phyloP scores from a whole-genome alignment of 2,329 filamentous ascomycete species.

The Hirsutella thompsonii region DNA sequence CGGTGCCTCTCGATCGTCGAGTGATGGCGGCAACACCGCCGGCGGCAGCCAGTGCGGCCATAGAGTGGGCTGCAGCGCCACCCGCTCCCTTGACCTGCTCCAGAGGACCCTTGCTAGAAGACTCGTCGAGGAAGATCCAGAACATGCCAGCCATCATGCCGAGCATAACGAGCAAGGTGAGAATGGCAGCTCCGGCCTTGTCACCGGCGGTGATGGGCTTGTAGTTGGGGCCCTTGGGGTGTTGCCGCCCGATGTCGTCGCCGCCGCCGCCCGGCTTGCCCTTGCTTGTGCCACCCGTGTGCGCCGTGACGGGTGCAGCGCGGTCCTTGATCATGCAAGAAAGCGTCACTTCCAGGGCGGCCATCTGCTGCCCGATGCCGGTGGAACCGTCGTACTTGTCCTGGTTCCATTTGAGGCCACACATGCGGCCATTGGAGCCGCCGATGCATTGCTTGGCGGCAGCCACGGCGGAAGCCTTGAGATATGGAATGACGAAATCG shows the following conservation, averaged over 20 bases:
- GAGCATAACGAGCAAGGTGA: slow-evolving; percentile 44
- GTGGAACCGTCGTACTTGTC: slow-evolving; percentile 43
- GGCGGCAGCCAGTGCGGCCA: slow-evolving; percentile 10
- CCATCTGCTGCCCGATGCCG: slow-evolving; percentile 61
- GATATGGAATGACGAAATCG: slow-evolving; percentile 35
- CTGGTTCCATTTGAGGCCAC: slow-evolving; percentile 46
- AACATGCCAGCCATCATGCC: slow-evolving; percentile 38
- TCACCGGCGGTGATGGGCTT: slow-evolving; percentile 40
- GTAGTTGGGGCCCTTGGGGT: slow-evolving; percentile 12
- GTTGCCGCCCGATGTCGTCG: slow-evolving; percentile 27
- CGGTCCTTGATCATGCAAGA: slow-evolving; percentile 41
- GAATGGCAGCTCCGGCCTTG: slow-evolving; percentile 53
- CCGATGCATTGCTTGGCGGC: slow-evolving; percentile 46
- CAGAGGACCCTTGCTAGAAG: slow-evolving; percentile 16
- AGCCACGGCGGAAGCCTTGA: slow-evolving; percentile 41
- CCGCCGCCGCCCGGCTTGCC: slow-evolving; percentile 34
- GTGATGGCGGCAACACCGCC: slow-evolving; percentile 11
- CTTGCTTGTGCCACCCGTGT: slow-evolving; percentile 44
- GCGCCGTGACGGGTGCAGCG: slow-evolving; percentile 28
- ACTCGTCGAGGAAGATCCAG: slow-evolving; percentile 38
- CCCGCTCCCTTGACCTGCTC: slow-evolving; percentile 18
- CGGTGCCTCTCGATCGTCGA: slow-evolving; percentile 6
- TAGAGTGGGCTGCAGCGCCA: slow-evolving; percentile 7
- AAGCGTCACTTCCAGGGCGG: slow-evolving; percentile 51
- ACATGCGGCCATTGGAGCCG: slow-evolving; percentile 42